phyloP scores from a whole-genome alignment of 805 yeast genomes.

The Saturnispora dispora region DNA sequence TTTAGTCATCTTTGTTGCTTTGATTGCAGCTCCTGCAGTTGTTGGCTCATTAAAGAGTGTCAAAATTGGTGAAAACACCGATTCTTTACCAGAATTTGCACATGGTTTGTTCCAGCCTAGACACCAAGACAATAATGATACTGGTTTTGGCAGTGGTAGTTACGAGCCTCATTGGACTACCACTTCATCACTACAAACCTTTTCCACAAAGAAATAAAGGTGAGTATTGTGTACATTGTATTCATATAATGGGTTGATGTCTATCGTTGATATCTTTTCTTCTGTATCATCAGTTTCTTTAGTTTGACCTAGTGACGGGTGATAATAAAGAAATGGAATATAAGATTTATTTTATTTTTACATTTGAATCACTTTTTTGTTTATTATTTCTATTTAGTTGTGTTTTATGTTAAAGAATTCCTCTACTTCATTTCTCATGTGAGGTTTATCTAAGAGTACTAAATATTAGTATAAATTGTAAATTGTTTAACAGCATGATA shows the following conservation, averaged over 20 bases:
- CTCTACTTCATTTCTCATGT: neutral
- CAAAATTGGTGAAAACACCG: slow-evolving; percentile 27
- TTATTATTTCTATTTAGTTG: neutral
- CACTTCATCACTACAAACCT: slow-evolving; percentile 34
- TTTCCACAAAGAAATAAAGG: slow-evolving; percentile 37
- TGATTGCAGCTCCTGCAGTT: slow-evolving; percentile 92
- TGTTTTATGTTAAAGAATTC: neutral
- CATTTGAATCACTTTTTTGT: neutral
- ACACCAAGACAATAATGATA: slow-evolving; percentile 72
- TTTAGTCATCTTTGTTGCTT: slow-evolving; percentile 57
- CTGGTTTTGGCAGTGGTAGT: slow-evolving; percentile 42
- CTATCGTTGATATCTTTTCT: neutral
- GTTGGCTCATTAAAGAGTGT: slow-evolving; percentile 40
- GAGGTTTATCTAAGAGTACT: too few species aligned
- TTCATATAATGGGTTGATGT: neutral
- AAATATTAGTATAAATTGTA: too few species aligned
- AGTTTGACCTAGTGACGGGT: neutral
- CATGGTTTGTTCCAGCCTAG: slow-evolving; percentile 87
- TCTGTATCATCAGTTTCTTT: neutral
- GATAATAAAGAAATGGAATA: neutral
- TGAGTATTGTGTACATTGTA: neutral
- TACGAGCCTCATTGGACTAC: slow-evolving; percentile 39
- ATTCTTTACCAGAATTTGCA: slow-evolving; percentile 27
- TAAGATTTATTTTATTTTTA: neutral
- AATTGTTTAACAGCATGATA: too few species aligned